Percentiles rank a stretch among this genome's conserved stretches.
phyloP scores from a whole-genome alignment of 2,329 filamentous ascomycete genomes.

The Cordyceps cicadae region DNA sequence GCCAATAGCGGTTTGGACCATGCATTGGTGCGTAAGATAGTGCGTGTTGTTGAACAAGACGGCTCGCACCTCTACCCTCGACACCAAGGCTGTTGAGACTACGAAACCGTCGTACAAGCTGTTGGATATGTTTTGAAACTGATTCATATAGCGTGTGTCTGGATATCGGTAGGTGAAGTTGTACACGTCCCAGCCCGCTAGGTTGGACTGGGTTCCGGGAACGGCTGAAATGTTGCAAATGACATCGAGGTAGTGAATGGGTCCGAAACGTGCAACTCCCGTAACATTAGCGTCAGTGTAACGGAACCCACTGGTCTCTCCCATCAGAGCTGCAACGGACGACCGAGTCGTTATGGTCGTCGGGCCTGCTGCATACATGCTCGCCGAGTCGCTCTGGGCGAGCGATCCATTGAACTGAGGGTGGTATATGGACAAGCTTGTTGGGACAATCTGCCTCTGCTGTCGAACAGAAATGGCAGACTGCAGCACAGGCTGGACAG shows the following conservation, averaged over 20 bases:
- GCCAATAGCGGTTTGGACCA: not conserved
- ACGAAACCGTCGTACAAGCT: not conserved
- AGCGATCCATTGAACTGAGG: not conserved
- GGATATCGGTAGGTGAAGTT: not conserved
- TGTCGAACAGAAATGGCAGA: not conserved
- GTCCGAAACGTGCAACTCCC: not conserved
- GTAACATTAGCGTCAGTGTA: not conserved
- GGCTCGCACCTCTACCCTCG: not conserved
- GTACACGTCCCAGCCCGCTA: not conserved
- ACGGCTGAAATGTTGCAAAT: not conserved
- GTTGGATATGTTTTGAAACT: not conserved
- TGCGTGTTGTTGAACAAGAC: not conserved
- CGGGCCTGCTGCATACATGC: not conserved
- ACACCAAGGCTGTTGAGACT: not conserved
- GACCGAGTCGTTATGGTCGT: not conserved
- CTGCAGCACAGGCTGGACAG: not conserved
- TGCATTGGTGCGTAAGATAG: not conserved
- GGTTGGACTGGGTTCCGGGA: not conserved
- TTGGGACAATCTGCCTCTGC: not conserved
- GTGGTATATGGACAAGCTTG: not conserved
- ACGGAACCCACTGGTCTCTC: not conserved
- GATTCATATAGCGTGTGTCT: not conserved
- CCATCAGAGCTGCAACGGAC: not conserved
- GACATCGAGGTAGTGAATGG: not conserved
- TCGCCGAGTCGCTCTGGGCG: not conserved